Evolutionary conservation across 306 rosid species (phyloP).

Genomic region (Crataegus laevigata): DNA sequence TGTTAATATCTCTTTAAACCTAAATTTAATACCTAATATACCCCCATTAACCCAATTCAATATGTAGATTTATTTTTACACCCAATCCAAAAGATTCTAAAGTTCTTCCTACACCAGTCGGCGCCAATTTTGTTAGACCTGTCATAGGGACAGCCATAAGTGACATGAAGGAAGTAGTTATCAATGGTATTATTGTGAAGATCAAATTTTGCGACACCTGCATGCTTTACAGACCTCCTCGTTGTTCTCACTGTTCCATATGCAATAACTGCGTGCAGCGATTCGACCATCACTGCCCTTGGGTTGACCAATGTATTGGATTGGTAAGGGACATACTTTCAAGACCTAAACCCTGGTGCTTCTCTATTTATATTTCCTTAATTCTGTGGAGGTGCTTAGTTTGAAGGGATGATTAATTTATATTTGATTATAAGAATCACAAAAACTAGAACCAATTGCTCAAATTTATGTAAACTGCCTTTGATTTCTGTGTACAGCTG

Average conservation of each 20-base stretch:
- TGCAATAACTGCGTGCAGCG: constrained; percentile 32
- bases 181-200: constrained; percentile 25
- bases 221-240: constrained; percentile 35
- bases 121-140: constrained; percentile 28
- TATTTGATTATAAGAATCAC: not conserved
- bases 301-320: constrained; percentile 41
- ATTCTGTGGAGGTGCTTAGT: not conserved
- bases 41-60: too few species aligned
- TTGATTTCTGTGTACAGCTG: constrained; percentile 36
- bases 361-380: not conserved
- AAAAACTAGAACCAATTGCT: not conserved
- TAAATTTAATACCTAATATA: too few species aligned
- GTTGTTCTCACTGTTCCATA: constrained; percentile 38
- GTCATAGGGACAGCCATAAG: constrained; percentile 29
- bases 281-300: constrained; percentile 37
- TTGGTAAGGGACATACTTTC: constrained; percentile 5
- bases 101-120: constrained; percentile 15
- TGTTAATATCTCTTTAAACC: too few species aligned
- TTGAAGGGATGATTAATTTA: not conserved
- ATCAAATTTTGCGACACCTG: constrained; percentile 35
- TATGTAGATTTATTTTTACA: too few species aligned
- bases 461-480: not conserved
- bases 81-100: constrained; percentile 34
- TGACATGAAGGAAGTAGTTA: constrained; percentile 19
- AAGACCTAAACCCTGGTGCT: not conserved